Percentiles rank a stretch among this genome's conserved stretches.
Evolutionary conservation across 2,329 filamentous ascomycete genomes (phyloP).

Genomic region (Talaromyces sp.): DNA sequence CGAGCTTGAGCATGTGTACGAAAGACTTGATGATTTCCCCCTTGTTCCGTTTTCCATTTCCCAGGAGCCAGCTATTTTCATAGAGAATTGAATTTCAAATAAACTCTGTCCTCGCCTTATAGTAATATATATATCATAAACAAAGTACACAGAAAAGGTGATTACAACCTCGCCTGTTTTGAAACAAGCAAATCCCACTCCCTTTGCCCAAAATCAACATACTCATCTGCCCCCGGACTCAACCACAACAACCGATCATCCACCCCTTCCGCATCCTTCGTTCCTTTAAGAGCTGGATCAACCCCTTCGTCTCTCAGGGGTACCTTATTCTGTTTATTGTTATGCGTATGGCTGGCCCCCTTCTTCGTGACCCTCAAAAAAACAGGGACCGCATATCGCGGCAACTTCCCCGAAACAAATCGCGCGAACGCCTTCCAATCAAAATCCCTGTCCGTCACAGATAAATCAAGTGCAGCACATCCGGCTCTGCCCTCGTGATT

Average conservation of each 20-base stretch:
- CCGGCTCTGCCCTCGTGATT: slow-evolving; percentile 65
- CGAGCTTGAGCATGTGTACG: background rate
- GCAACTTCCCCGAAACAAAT: slow-evolving; percentile 57
- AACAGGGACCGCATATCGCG: slow-evolving; percentile 69
- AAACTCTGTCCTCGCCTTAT: too few relatives aligned
- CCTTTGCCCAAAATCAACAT: slow-evolving; percentile 53
- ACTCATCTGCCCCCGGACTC: slow-evolving; percentile 46
- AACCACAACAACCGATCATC: slow-evolving; percentile 50
- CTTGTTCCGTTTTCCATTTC: background rate
- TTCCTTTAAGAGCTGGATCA: slow-evolving; percentile 48
- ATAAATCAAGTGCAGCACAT: slow-evolving; percentile 55
- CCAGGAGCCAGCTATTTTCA: background rate
- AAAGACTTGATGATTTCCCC: background rate
- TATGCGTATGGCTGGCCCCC: slow-evolving; percentile 46
- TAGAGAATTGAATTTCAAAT: background rate
- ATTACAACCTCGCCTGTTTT: slow-evolving; percentile 44
- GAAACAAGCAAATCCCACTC: slow-evolving; percentile 54
- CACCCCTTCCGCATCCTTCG: slow-evolving; percentile 40
- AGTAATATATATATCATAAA: background rate
- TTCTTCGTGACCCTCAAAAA: slow-evolving; percentile 61
- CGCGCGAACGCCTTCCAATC: slow-evolving; percentile 57
- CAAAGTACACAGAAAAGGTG: background rate
- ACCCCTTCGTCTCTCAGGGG: slow-evolving; percentile 63
- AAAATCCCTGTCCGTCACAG: slow-evolving; percentile 47
- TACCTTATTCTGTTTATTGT: slow-evolving; percentile 76